phyloP scores from a whole-genome alignment of 2,329 filamentous ascomycete species.

The Nemania serpens region DNA sequence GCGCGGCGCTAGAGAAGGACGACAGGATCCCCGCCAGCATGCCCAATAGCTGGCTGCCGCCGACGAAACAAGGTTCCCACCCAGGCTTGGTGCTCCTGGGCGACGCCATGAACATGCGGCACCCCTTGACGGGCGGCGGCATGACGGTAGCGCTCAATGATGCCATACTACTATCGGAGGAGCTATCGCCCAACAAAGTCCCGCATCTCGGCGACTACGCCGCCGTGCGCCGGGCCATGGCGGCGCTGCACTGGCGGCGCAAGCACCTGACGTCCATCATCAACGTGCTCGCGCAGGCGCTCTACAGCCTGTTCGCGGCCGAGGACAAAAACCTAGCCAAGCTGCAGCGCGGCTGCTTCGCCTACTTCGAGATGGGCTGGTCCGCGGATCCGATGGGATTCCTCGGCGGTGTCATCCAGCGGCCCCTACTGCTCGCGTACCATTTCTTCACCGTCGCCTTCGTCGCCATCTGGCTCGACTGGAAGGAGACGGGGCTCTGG shows the following conservation, averaged over 20 bases:
- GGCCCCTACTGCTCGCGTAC: constrained; percentile 78
- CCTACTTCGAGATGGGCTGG: constrained; percentile 81
- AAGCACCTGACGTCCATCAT: constrained; percentile 85
- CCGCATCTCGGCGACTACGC: constrained; percentile 70
- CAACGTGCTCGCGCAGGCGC: constrained; percentile 95
- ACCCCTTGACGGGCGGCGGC: constrained; percentile 92
- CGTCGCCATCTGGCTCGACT: constrained; percentile 75
- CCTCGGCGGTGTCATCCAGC: constrained; percentile 78
- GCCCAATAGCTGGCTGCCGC: constrained; percentile 94
- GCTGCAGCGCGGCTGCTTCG: constrained; percentile 88
- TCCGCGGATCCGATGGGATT: constrained; percentile 81
- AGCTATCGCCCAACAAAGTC: constrained; percentile 72
- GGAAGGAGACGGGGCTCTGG: constrained; percentile 56
- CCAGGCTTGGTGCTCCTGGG: constrained; percentile 82
- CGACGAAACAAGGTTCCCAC: constrained; percentile 68
- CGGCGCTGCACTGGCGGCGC: constrained; percentile 81
- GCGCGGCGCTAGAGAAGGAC: constrained; percentile 71
- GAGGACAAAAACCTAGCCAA: constrained; percentile 76
- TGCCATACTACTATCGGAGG: constrained; percentile 73
- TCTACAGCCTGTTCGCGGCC: constrained; percentile 91
- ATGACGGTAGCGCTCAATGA: constrained; percentile 99
- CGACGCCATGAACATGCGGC: constrained; percentile 99
- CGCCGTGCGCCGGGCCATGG: constrained; percentile 70
- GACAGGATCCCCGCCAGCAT: constrained; percentile 80
- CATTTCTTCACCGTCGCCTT: constrained; percentile 97